Evolutionary conservation across 805 yeast genomes (phyloP), one percentile per base, ranked within the genome.

Genomic region (Starmerella floricola): DNA sequence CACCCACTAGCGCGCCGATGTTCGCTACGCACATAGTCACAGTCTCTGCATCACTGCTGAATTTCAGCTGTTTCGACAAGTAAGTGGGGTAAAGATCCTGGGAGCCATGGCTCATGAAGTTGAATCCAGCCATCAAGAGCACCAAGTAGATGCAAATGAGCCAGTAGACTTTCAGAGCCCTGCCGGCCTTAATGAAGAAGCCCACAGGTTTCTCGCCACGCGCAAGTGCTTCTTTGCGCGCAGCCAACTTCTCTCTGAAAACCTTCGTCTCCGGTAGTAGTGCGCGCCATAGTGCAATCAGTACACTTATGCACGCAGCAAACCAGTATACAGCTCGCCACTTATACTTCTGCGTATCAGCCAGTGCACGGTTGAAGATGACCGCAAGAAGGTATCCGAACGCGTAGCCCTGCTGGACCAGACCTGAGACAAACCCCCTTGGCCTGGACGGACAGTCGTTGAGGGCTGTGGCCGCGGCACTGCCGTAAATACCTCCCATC

Each of bases 361-460:
- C 54, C 45, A 78, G 64, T 8, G 83, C 85, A 47, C 84, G 67
- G 55, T 65, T 72, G 62, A 79, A 79, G 15, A 74, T 62, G 26
- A 74, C 78, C 1, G 76, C 81, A 20, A 78, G 63, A 40, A 79
- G 67, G 53, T 76, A 77, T 11, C 86, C 87, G 48, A 78, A 66
- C 10, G 80, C 78, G 50, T 79, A 84, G 47, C 94, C 94, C 58
- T 82, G 80, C 61, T 83, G 94, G 56, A 84, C 73, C 33, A 81
- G 59, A 38, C 86, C 86, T n/a, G 78, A 72, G 21, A 79, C 56
- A 34, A 76, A 60, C 31, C 81, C 79, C 52, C 80, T 68, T 12
- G 83, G 74, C 23, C 60, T 63, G 2, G 57, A 57, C 1, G 84
- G 84, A 37, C 75, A 68, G 53, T 78, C 80, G 50, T 77, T 82